Evolutionary conservation across 2,329 filamentous ascomycete genomes (phyloP), one percentile per base, ranked within the genome.

Genomic region (Fusarium sp.): DNA sequence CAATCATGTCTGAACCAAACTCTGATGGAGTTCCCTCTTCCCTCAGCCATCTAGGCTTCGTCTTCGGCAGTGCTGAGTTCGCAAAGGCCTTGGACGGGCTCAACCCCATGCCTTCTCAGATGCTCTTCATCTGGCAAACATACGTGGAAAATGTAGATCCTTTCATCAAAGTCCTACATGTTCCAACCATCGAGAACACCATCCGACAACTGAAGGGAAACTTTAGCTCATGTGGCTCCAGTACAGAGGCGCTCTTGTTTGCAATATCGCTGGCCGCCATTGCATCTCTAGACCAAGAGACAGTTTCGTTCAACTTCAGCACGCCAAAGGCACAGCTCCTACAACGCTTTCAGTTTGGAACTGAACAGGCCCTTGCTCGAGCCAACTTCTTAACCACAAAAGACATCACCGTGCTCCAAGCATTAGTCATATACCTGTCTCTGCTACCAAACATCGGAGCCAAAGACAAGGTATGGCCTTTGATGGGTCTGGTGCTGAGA

Each of bases 161-260:
- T 1, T 73, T 75, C 45, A 65, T 75, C 50, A 75, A 75, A 25
- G 45, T 75, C 0, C 60, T 75, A 2, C 61, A 74, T 45, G 26
- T 60, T 1, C 66, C 67, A 8, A 67, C 48, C 6, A 36, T 71
- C 11, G 61, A 63, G 5, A 61, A 48, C 0, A 47, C 58, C 4
- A 44, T 75, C n/a, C 58, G 50, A 6, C 43, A 47, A 13, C 12
- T 64, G 1, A 57, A 46, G n/a, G 69, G 64, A 2, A 65, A 58
- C 8, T 69, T 74, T 9, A 66, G 61, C 24, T 51, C 67, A 6
- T 54, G 62, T 2, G 61, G 53, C 1, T 24, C 53, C 11, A 55
- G 40, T 3, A 40, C 66, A 34, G 64, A 72, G 24, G 60, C 73
- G 1, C 32, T 75, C 13, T n/a, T 74, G 2, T 70, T 72, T 32